Base-by-base conservation (phyloP, 306 rosid genomes). In the Betula pendula region DNA sequence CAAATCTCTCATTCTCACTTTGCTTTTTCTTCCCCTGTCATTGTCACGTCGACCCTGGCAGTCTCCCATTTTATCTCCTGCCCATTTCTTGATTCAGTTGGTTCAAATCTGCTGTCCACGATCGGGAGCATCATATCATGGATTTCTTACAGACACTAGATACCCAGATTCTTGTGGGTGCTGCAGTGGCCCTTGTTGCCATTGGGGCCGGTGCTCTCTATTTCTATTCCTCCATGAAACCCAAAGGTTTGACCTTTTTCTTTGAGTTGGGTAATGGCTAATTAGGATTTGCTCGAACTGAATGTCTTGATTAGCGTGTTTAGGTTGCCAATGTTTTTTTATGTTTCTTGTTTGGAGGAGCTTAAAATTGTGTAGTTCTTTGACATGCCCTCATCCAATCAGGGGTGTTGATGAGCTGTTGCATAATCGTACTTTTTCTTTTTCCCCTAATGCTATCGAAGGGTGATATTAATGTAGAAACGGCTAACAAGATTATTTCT, bases 211-310 rank as follows among this genome's bases (percentile, higher is more conserved):
- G 78, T 72, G 94, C 89, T 70, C 27, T 71, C 73, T 84, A 80
- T 84, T 82, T 91, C 84, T 85, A 76, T 68, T 83, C 94, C 35
- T 89, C 90, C 16, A 87, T 77, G 59, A 94, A 90, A 85, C 55
- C 87, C 75, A 85, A 80, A 86, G 98, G 98, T 93, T 55, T 70
- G 12, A 53, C 17, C 69, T 52, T 67, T 69, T 27, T 1, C 72
- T 27, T 48, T 42, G 10, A 42, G 10, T 29, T 29, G 33, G 33
- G 45, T n/a, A n/a, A n/a, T n/a, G n/a, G n/a, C n/a, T n/a, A n/a
- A n/a, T n/a, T n/a, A n/a, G n/a, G n/a, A 42, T 42, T 42, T 42
- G 45, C 6, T 31, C 69, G 31, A 63, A 8, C 17, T 8, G 25
- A 17, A 35, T 65, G 13, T 35, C 47, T 65, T 35, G 63, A 56